Conservation (phyloP, 352 stramenopile genomes). For the Globisporangium cederbergense region DNA sequence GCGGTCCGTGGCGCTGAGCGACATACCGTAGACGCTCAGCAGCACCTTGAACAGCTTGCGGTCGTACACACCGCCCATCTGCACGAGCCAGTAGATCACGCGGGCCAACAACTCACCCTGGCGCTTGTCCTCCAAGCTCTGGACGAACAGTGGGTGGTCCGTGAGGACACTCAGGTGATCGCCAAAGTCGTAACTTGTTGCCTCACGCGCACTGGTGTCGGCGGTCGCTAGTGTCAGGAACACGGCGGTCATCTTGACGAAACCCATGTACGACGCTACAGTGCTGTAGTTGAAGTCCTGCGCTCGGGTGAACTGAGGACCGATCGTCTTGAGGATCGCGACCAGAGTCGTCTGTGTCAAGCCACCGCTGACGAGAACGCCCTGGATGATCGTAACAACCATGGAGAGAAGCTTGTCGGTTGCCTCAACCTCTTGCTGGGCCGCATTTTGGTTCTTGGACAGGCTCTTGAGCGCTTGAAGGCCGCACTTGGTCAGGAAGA, state of each 20-base stretch:
- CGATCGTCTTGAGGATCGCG: conserved; percentile 18
- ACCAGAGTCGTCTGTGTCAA: neutral
- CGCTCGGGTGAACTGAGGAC: conserved; percentile 22
- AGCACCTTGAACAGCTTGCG: conserved; percentile 55
- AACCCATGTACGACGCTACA: conserved; percentile 22
- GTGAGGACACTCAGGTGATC: conserved; percentile 34
- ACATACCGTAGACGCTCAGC: conserved; percentile 67
- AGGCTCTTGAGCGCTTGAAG: conserved; percentile 12
- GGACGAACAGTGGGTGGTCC: conserved; percentile 25
- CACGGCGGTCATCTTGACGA: conserved; percentile 31
- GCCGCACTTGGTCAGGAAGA: conserved; percentile 18
- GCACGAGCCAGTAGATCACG: conserved; percentile 39
- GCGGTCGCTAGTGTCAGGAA: conserved; percentile 31
- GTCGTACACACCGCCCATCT: conserved; percentile 38
- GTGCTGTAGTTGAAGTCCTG: conserved; percentile 21
- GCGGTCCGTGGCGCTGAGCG: conserved; percentile 55
- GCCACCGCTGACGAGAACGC: neutral
- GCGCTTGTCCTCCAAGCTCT: conserved; percentile 18
- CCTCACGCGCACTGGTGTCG: conserved; percentile 13
- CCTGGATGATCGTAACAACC: conserved; percentile 8
- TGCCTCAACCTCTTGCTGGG: neutral
- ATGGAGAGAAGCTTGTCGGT: conserved; percentile 6
- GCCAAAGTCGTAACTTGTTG: conserved; percentile 29
- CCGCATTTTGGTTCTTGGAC: neutral
- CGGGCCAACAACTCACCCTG: conserved; percentile 24